Base-by-base conservation (phyloP, 257 asterid species). In the Avicennia marina region DNA sequence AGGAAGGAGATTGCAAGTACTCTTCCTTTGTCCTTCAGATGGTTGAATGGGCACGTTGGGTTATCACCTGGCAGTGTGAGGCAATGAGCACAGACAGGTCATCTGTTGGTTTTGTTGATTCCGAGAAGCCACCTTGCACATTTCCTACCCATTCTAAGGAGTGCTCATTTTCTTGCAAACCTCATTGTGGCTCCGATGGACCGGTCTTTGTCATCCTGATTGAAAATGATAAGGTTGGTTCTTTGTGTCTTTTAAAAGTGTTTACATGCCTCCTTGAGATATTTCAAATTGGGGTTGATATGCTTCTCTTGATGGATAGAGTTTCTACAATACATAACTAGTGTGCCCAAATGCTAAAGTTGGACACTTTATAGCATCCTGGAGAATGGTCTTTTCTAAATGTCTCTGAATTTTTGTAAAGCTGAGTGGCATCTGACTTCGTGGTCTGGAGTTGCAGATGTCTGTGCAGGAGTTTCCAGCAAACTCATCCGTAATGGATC, bases 31-130 rank as follows among this genome's bases (percentile, higher is more conserved):
- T 93, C 62, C 84, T 84, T 65, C 96, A 93, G 73, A 93, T 93
- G 99, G 97, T 93, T 47, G 97, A 93, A 77, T 93, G 97, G 99
- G 99, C 96, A 8, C 95, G 99, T 11, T 93, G 99, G 99, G 90
- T 89, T 21, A 69, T 93, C 40, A 72, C 91, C 51, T 89, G 97
- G 99, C 99, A 89, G 72, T 93, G 97, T 27, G 95, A 93, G 81
- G 73, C 94, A 10, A 80, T 82, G 81, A 75, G 76, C 78, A 75
- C 75, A 70, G 86, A 86, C 63, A 16, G 47, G 12, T 43, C 91
- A 19, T 74, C 86, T 11, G 64, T 81, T 51, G 74, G 80, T 61
- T 73, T 69, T 33, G 32, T 56, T 9, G 84, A 80, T 41, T 72
- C 90, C 39, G 31, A 69, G 46, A 70, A 64, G 55, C 90, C 95